A percentile compares a stretch with the other conserved stretches of the same genome.
Conservation (phyloP, 495 filamentous ascomycete genomes). For the Cercophora sp. region DNA sequence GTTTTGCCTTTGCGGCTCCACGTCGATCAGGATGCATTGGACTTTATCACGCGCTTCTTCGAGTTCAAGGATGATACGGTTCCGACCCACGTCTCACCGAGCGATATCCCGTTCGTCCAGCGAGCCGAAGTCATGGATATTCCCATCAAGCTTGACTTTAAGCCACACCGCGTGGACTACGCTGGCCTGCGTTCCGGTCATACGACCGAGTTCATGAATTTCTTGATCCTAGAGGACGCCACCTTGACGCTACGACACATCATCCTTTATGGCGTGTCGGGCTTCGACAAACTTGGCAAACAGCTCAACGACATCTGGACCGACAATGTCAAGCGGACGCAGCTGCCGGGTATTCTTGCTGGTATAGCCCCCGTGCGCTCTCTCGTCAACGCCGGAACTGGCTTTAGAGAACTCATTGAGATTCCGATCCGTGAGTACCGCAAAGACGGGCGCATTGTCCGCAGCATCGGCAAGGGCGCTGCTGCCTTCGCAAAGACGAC, state of each 20-base stretch:
- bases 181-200: slow-evolving; percentile 92
- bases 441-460: slow-evolving; percentile 88
- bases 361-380: slow-evolving; percentile 87
- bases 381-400: slow-evolving; percentile 83
- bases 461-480: slow-evolving; percentile 87
- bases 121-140: slow-evolving; percentile 81
- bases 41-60: slow-evolving; percentile 96
- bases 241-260: slow-evolving; percentile 83
- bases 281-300: slow-evolving; percentile 82
- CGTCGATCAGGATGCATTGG: slow-evolving; percentile 96
- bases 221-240: slow-evolving; percentile 84
- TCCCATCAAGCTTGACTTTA: slow-evolving; percentile 87
- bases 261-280: slow-evolving; percentile 86
- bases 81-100: slow-evolving; percentile 47
- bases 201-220: slow-evolving; percentile 99
- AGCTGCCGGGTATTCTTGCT: slow-evolving; percentile 83
- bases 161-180: slow-evolving; percentile 95
- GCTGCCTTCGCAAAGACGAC: slow-evolving; percentile 87
- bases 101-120: slow-evolving; percentile 84
- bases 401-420: slow-evolving; percentile 78
- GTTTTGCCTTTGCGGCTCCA: slow-evolving; percentile 86
- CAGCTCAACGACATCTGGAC: slow-evolving; percentile 96
- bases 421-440: slow-evolving; percentile 88
- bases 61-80: slow-evolving; percentile 85
- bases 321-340: slow-evolving; percentile 85